phyloP scores from a whole-genome alignment of 2,329 filamentous ascomycete species.

The Xylaria sp. region DNA sequence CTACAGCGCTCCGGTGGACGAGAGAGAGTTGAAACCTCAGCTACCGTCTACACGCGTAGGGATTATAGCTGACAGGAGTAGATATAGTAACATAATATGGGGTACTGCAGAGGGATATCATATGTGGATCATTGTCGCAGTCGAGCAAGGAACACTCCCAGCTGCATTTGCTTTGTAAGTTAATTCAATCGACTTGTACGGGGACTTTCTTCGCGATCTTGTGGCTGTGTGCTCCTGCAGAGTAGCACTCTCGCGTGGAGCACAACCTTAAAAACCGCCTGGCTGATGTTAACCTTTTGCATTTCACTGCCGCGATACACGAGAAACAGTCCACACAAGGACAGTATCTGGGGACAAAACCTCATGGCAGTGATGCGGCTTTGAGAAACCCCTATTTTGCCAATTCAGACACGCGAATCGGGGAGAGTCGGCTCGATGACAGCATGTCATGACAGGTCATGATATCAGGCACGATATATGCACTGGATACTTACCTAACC shows the following conservation, averaged over 20 bases:
- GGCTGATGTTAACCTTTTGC: constrained; percentile 3
- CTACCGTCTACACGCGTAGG: neutral
- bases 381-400: constrained; percentile 19
- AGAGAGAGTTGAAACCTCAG: neutral
- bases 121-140: constrained; percentile 4
- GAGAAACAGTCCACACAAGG: constrained; percentile 9
- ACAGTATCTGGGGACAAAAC: neutral
- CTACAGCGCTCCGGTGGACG: constrained; percentile 10
- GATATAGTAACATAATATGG: neutral
- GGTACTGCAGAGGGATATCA: neutral
- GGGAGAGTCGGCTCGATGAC: constrained; percentile 12
- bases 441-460: constrained; percentile 13
- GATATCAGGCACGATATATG: neutral
- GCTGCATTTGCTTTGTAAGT: neutral
- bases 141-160: constrained; percentile 14
- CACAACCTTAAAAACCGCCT: constrained; percentile 14
- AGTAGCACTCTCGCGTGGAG: constrained; percentile 11
- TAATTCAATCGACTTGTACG: neutral
- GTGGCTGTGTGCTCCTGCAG: constrained; percentile 27
- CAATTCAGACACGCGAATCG: constrained; percentile 6
- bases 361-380: neutral
- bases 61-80: neutral
- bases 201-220: neutral
- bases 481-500: too few relatives aligned
- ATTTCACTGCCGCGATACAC: constrained; percentile 25